Evolutionary conservation across 169 alveolate genomes (phyloP), one percentile per base, ranked within the genome.

Genomic region (Eimeria necatrix): DNA sequence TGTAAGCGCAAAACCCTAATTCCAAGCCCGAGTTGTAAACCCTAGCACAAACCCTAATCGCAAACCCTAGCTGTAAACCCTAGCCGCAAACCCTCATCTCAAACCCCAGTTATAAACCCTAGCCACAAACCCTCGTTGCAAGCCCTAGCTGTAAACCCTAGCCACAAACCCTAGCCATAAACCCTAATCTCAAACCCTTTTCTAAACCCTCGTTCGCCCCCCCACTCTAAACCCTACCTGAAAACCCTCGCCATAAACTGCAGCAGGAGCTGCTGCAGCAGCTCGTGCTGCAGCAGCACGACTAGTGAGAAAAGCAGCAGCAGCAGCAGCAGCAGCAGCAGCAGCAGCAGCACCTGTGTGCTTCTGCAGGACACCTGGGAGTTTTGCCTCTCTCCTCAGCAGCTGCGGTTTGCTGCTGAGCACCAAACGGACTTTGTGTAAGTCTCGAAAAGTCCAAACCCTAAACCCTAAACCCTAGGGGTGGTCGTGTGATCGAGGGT

Each of bases 301-400:
- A n/a, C n/a, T n/a, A n/a, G n/a, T n/a, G n/a, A n/a, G n/a, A n/a
- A n/a, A n/a, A n/a, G 53, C 81, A 71, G 41, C 60, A 4, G 20
- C 14, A 73, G 46, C 84, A 3, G 64, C 86, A 76, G 12, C 84
- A 32, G 51, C 4, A 32, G 84, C 84, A 73, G 84, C 3, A 32
- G 84, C 41, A 4, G 81, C 81, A 70, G 81, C 81, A n/a, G 81
- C 49, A 22, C 5, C 70, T 10, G 90, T 49, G 3, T 22, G 74
- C 32, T 53, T 52, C 53, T 53, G 71, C 90, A 81, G 90, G 59
- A 53, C 53, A 81, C 68, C 51, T 81, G 90, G 90, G 90, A 81
- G 46, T 53, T 81, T 81, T 81, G 90, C 32, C 53, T 81, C 48
- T 81, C 90, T 20, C 59, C 26, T 24, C 90, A 16, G 71, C 90